Conservation (phyloP, 225 moss, liverwort and hornwort genomes). For the Thuidium tamariscinum region DNA sequence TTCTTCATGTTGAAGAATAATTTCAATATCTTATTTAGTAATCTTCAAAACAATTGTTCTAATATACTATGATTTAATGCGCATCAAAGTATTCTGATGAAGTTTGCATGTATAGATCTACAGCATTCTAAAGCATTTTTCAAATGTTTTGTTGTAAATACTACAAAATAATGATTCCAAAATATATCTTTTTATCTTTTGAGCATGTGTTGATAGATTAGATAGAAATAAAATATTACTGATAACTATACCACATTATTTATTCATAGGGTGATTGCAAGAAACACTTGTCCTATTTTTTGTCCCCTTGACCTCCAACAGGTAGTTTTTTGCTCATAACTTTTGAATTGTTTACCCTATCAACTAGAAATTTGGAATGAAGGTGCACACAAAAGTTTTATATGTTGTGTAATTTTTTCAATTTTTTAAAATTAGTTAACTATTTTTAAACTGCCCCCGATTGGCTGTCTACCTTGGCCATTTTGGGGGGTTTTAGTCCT, state of each 20-base stretch:
- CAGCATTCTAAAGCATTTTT: not conserved
- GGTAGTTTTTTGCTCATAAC: no score
- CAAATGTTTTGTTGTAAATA: not conserved
- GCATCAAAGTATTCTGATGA: not conserved
- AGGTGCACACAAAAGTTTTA: no score
- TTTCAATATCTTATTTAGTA: not conserved
- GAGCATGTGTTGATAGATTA: not conserved
- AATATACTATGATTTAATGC: not conserved
- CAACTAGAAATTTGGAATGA: no score
- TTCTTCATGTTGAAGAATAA: fast-evolving
- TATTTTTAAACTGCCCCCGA: no score
- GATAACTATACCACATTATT: not conserved
- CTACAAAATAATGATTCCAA: not conserved
- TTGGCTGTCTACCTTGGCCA: no score
- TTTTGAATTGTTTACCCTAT: not conserved
- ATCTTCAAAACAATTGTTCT: not conserved
- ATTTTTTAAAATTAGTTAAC: no score
- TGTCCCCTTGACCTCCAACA: no score
- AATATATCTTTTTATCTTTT: not conserved
- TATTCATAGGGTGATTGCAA: no score
- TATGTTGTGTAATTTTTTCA: no score
- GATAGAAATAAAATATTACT: not conserved
- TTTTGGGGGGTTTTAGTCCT: no score
- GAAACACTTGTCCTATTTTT: no score
- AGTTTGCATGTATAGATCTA: not conserved